phyloP scores from a whole-genome alignment of 768 basidiomycete genomes.

The Termitomyces sp. region DNA sequence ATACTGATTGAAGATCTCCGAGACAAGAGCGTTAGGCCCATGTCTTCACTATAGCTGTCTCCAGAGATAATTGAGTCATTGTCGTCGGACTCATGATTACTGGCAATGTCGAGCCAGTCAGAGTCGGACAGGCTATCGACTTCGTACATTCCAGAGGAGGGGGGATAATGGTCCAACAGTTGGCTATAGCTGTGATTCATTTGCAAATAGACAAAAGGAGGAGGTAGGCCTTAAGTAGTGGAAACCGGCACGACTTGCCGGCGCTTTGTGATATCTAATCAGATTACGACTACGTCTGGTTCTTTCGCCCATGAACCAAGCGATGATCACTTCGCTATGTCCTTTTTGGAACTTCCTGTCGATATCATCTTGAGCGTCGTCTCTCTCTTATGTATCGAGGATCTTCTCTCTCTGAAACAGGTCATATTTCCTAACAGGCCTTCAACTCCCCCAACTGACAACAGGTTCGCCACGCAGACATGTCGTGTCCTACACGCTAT shows the following conservation, averaged over 20 bases:
- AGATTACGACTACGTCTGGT: conserved; percentile 6
- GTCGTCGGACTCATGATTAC: conserved; percentile 65
- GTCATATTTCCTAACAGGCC: conserved; percentile 19
- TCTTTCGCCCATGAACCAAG: neutral
- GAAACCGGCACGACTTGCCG: conserved; percentile 16
- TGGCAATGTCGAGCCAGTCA: conserved; percentile 79
- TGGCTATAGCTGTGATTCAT: conserved; percentile 26
- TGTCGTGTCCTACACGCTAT: conserved; percentile 58
- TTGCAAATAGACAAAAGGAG: conserved; percentile 20
- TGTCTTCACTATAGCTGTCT: conserved; percentile 59
- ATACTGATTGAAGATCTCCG: conserved; percentile 66
- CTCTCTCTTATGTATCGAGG: conserved; percentile 27
- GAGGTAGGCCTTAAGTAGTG: conserved; percentile 20
- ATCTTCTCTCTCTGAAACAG: conserved; percentile 46
- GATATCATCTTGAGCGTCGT: conserved; percentile 40
- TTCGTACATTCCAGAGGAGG: conserved; percentile 50
- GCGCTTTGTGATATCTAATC: conserved; percentile 9
- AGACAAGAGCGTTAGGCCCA: conserved; percentile 49
- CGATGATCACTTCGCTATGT: conserved; percentile 5
- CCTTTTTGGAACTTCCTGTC: conserved; percentile 33
- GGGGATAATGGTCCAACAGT: conserved; percentile 28
- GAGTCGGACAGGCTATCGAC: conserved; percentile 69
- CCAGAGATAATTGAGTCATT: conserved; percentile 62
- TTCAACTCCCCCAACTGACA: neutral
- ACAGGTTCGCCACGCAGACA: conserved; percentile 40